Percentiles rank a stretch among this genome's conserved stretches.
Conservation (phyloP, 768 basidiomycete species). For the Exidia glandulosa region DNA sequence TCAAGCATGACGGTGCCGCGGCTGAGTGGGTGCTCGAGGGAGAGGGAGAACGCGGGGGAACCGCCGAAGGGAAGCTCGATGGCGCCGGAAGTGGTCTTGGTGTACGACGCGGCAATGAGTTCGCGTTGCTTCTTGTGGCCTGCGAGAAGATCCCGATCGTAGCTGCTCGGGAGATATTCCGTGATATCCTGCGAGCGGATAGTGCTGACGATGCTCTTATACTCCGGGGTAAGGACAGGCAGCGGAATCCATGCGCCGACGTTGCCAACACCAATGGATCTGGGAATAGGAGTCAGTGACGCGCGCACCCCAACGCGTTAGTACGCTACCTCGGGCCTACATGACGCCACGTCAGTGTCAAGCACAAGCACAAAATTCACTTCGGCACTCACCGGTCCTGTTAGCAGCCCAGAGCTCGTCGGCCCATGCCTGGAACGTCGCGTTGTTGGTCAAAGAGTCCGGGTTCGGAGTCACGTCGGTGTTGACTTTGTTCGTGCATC, state of each 20-base stretch:
- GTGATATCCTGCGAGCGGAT: background rate
- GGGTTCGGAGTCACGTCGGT: background rate
- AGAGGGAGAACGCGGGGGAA: background rate
- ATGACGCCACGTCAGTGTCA: too few species aligned
- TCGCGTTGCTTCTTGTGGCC: background rate
- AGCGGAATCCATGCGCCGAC: background rate
- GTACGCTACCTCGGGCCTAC: too few species aligned
- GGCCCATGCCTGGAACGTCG: background rate
- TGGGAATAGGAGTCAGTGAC: background rate
- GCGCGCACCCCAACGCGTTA: too few species aligned
- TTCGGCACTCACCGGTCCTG: background rate
- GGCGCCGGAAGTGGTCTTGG: background rate
- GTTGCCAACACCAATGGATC: background rate
- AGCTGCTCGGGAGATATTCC: background rate
- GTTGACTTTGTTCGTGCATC: background rate
- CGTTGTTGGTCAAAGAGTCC: background rate
- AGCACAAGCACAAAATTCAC: too few species aligned
- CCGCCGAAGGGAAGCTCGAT: background rate
- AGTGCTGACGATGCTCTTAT: background rate
- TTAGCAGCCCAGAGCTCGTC: background rate
- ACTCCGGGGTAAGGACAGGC: background rate
- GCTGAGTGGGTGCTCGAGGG: constrained; percentile 5
- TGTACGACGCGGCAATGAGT: background rate
- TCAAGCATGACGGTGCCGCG: constrained; percentile 1
- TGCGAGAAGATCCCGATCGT: background rate